phyloP scores from a whole-genome alignment of 345 rosid species.

The Carallia brachiata region DNA sequence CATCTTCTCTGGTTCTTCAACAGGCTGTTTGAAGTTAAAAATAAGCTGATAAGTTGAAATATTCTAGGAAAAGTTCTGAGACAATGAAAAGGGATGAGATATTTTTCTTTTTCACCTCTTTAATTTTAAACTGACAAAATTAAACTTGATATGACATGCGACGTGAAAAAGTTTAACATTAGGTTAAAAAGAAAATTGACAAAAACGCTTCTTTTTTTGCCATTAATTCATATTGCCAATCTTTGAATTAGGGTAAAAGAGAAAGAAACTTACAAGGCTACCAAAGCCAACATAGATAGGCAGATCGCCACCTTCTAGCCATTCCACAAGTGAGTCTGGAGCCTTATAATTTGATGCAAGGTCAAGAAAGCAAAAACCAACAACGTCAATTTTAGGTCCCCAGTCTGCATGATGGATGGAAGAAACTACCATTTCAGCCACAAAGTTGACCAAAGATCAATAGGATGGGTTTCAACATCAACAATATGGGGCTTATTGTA shows the following conservation, averaged over 20 bases:
- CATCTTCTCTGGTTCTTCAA: slow-evolving; percentile 61
- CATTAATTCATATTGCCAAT: not conserved
- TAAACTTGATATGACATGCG: too few relatives aligned
- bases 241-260: not conserved
- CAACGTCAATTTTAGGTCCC: slow-evolving; percentile 66
- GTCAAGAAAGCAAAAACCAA: slow-evolving; percentile 68
- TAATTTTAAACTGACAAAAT: too few relatives aligned
- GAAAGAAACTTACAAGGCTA: slow-evolving; percentile 59
- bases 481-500: too few relatives aligned
- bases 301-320: slow-evolving; percentile 47
- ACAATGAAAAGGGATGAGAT: too few relatives aligned
- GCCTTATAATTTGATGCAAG: slow-evolving; percentile 64
- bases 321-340: slow-evolving; percentile 47
- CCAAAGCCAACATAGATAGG: slow-evolving; percentile 75
- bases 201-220: not conserved
- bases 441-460: not conserved
- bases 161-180: not conserved
- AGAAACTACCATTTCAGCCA: not conserved
- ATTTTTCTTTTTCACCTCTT: too few relatives aligned
- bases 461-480: too few relatives aligned
- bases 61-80: not conserved
- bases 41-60: not conserved
- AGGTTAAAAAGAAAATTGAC: not conserved
- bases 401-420: slow-evolving; percentile 43
- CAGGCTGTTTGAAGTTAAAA: slow-evolving; percentile 41